These are phyloP conservation scores for Paramecium biaurelia DNA, from an alignment of 73 alveolate genomes.

Conservation along the genomic window DNA sequence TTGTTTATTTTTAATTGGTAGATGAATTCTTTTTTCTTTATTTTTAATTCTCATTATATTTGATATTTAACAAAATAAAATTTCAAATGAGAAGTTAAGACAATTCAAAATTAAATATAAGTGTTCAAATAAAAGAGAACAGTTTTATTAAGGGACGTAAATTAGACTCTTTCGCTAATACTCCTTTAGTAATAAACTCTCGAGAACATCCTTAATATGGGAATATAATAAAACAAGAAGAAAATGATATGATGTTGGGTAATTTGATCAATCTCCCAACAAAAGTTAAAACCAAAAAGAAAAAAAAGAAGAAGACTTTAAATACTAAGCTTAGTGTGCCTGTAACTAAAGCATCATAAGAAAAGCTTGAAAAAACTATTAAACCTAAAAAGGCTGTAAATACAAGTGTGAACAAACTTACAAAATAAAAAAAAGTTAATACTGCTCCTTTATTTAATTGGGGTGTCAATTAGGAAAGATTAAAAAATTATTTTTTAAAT, in stretches of 20 bases:
- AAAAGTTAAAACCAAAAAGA: neutral
- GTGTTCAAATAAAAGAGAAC: neutral
- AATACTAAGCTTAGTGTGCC: neutral
- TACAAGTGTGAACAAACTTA: neutral
- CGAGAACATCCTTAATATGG: constrained; percentile 10
- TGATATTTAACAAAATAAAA: neutral
- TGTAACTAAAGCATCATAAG: neutral
- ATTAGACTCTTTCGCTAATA: neutral
- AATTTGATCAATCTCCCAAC: neutral
- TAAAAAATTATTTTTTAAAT: neutral
- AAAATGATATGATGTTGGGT: neutral
- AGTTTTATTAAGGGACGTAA: constrained; percentile 4
- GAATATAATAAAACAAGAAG: neutral
- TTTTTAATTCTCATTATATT: neutral
- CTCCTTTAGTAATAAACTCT: neutral
- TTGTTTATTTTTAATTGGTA: too few species aligned
- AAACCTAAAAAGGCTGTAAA: neutral
- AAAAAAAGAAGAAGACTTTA: constrained; percentile 1
- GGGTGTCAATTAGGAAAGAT: constrained; percentile 46
- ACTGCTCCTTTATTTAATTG: neutral
- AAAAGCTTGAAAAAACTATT: neutral
- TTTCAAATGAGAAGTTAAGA: constrained; percentile 38
- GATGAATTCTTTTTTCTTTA: neutral
- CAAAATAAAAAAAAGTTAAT: neutral
- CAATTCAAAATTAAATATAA: constrained; percentile 11